Evolutionary conservation across 129 eudicot genomes (phyloP), one percentile per base, ranked within the genome.

Genomic region (Arctium lappa): DNA sequence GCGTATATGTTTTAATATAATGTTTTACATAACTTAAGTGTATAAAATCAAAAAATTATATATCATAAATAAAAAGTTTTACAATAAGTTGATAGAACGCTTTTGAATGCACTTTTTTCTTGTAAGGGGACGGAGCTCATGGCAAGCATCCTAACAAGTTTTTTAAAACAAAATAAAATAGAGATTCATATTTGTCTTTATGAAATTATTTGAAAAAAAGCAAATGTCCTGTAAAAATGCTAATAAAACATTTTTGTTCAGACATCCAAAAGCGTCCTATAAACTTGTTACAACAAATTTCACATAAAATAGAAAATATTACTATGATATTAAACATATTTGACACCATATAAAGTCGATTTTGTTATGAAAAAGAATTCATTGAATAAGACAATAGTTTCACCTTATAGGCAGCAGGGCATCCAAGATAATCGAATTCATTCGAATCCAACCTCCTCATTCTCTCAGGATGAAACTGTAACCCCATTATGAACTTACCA

Each of bases 401-500:
- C 71, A 93, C 99, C 99, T 93, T 87, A 79, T 95, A 95, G 36
- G 98, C 99, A 86, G 87, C 82, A 60, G 98, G 90, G 86, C 99
- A 95, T 38, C 99, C 98, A 9, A 95, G 97, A 79, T 95, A 93
- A 77, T 93, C 98, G 18, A 95, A 95, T 72, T 91, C 95, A 79
- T 93, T 91, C 2, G 95, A 85, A 79, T 86, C 83, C 30, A 56
- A 31, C 27, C 66, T 74, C 86, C 97, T 91, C 98, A 95, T 95
- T 13, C 98, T 86, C 80, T 95, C 99, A 2, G 98, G 99, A 86
- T 93, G 99, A 82, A 95, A 95, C 82, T 95, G 99, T 3, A 95
- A 88, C 15, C 99, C 99, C 99, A 95, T 95, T 10, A 95, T 93
- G 65, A 95, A 95, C 93, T 95, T 91, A 1, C 98, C 99, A 85